phyloP scores from a whole-genome alignment of 495 filamentous ascomycete genomes.

The Penicillium diatomitis region DNA sequence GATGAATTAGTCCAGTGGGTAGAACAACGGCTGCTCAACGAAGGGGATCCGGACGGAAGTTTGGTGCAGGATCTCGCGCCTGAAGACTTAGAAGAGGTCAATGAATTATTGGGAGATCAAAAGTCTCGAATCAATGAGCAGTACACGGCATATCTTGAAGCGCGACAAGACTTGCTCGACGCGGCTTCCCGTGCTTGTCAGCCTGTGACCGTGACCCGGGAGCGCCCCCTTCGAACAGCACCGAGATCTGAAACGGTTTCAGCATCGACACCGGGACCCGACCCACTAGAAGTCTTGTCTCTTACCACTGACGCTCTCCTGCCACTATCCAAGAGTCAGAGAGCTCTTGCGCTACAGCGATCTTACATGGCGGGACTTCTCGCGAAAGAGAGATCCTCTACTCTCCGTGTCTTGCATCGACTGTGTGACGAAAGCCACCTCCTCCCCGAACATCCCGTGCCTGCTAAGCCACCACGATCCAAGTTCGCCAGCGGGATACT shows the following conservation, averaged over 20 bases:
- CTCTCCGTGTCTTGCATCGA: constrained; percentile 46
- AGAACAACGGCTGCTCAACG: constrained; percentile 53
- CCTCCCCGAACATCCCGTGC: constrained; percentile 51
- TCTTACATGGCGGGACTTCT: constrained; percentile 50
- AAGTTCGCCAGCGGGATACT: constrained; percentile 31
- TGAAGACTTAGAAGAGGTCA: constrained; percentile 29
- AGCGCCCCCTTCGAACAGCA: constrained; percentile 20
- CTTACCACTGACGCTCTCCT: constrained; percentile 48
- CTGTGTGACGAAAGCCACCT: constrained; percentile 62
- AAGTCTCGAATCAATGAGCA: constrained; percentile 42
- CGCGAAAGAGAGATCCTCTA: constrained; percentile 49
- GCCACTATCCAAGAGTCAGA: constrained; percentile 52
- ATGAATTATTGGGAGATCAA: constrained; percentile 26
- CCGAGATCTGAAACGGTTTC: constrained; percentile 8
- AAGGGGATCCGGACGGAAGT: constrained; percentile 32
- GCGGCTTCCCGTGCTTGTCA: constrained; percentile 30
- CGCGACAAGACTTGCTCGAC: constrained; percentile 30
- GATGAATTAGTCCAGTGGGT: constrained; percentile 65
- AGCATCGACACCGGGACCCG: constrained; percentile 10
- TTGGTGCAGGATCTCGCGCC: constrained; percentile 27
- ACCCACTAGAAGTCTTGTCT: constrained; percentile 32
- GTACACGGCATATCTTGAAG: constrained; percentile 31
- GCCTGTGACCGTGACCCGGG: constrained; percentile 18
- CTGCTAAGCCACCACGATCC: constrained; percentile 35
- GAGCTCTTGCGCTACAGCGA: constrained; percentile 53